Evolutionary conservation across 495 filamentous ascomycete species (phyloP).

Genomic region (Aspergillus diversus): DNA sequence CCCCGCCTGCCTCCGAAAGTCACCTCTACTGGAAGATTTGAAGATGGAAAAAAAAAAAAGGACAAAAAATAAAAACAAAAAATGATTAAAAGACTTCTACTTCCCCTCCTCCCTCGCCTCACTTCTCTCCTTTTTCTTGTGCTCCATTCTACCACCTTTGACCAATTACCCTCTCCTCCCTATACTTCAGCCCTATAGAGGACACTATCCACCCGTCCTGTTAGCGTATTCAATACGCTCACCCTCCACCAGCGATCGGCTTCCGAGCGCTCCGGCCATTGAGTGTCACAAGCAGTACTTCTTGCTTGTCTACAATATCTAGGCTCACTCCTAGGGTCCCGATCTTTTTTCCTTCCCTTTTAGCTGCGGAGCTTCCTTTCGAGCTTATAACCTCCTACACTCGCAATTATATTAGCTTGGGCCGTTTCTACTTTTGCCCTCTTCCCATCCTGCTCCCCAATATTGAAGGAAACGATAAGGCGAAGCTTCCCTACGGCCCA

Average conservation of each 20-base stretch:
- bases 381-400: conserved; percentile 3
- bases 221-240: conserved; percentile 3
- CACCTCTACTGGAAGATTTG: background rate
- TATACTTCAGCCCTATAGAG: conserved; percentile 21
- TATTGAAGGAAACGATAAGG: conserved; percentile 1
- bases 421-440: conserved; percentile 1
- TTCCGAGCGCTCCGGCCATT: conserved; percentile 11
- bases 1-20: conserved; percentile 37
- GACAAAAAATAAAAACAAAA: conserved; percentile 16
- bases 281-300: too few relatives aligned
- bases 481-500: conserved; percentile 19
- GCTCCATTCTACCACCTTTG: conserved; percentile 12
- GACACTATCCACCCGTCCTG: background rate
- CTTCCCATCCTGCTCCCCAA: background rate
- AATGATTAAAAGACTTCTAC: conserved; percentile 24
- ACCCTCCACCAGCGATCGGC: conserved; percentile 7
- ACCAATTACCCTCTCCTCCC: conserved; percentile 10
- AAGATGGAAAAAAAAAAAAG: conserved; percentile 26
- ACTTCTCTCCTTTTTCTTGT: conserved; percentile 13
- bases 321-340: too few relatives aligned
- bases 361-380: background rate
- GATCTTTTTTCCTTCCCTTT: too few relatives aligned
- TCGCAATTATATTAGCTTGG: background rate
- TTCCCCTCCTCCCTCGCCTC: conserved; percentile 14
- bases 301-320: too few relatives aligned